Evolutionary conservation across 306 rosid species (phyloP), one percentile per base, ranked within the genome.

Genomic region (Prunus padus): DNA sequence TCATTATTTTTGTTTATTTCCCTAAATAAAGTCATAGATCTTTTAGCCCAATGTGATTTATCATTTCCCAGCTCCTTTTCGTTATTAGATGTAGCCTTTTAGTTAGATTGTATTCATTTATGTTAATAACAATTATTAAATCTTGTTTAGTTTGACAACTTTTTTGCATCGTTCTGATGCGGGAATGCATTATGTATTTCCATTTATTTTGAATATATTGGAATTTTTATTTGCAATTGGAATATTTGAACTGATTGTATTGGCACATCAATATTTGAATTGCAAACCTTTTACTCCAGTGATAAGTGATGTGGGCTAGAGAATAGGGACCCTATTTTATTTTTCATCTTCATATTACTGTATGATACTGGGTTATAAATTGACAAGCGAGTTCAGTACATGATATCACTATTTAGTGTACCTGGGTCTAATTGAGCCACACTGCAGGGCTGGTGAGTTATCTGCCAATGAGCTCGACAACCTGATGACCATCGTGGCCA

Each of bases 381-480:
- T 71, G 62, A 19, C 33, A 71, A 11, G 15, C 65, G 13, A 60
- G 65, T 60, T 60, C 10, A 14, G 1, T 25, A 25, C 18, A 13
- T 33, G 2, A 55, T 3, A 23, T 59, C 23, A 4, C 25, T 12
- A 23, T 25, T 59, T 59, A 2, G 64, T 25, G 18, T 25, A 14
- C 18, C 0, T 25, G 37, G 64, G 64, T 59, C 64, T 59, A 14
- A 11, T 25, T 26, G 40, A 1, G n/a, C 4, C 3, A 56, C 62
- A 62, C 19, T 76, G 70, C 77, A 90, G 96, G 63, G 96, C 96
- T 80, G 96, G 96, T 67, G 96, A 90, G 65, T 60, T 88, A 11
- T 20, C 88, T 25, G 84, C 89, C 19, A 82, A 84, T 4, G 96
- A 90, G 80, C 82, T 90, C 16, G 92, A 90, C 50, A 86, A 85